phyloP scores from a whole-genome alignment of 2,329 filamentous ascomycete species.

The Rutstroemia sp. region DNA sequence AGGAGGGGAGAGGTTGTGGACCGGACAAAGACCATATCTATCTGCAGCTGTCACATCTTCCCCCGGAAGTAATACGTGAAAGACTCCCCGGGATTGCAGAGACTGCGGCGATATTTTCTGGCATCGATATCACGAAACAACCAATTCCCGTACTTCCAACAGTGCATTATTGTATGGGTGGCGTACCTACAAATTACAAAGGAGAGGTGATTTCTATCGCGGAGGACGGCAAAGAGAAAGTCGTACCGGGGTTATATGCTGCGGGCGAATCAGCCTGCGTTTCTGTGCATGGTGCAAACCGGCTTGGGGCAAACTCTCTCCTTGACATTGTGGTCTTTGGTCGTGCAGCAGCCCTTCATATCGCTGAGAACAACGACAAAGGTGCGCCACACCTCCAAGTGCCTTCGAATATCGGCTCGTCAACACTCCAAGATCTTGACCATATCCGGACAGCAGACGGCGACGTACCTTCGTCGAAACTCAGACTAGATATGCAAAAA shows the following conservation, averaged over 20 bases:
- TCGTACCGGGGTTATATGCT: slow-evolving; percentile 91
- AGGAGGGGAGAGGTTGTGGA: slow-evolving; percentile 93
- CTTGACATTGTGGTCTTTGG: slow-evolving; percentile 97
- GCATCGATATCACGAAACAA: slow-evolving; percentile 95
- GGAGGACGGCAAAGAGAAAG: slow-evolving; percentile 77
- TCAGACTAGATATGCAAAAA: slow-evolving; percentile 92
- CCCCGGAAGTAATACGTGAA: slow-evolving; percentile 85
- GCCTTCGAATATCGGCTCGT: slow-evolving; percentile 77
- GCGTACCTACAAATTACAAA: slow-evolving; percentile 95
- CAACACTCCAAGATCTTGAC: slow-evolving; percentile 82
- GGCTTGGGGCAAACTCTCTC: slow-evolving; percentile 95
- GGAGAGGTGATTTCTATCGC: slow-evolving; percentile 91
- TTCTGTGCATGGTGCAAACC: slow-evolving; percentile 96
- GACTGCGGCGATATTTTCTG: slow-evolving; percentile 93
- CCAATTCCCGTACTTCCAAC: slow-evolving; percentile 94
- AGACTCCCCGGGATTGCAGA: slow-evolving; percentile 98
- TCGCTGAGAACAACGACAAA: slow-evolving; percentile 88
- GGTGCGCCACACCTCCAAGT: slow-evolving; percentile 73
- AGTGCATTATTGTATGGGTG: slow-evolving; percentile 99
- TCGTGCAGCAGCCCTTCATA: slow-evolving; percentile 84
- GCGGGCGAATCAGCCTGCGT: slow-evolving; percentile 97
- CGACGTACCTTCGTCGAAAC: slow-evolving; percentile 78
- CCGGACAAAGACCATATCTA: slow-evolving; percentile 98
- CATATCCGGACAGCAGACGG: slow-evolving; percentile 62
- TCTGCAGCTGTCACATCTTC: slow-evolving; percentile 93